Evolutionary conservation across 2,329 filamentous ascomycete genomes (phyloP).

Genomic region (Trichoderma brevicompactum): DNA sequence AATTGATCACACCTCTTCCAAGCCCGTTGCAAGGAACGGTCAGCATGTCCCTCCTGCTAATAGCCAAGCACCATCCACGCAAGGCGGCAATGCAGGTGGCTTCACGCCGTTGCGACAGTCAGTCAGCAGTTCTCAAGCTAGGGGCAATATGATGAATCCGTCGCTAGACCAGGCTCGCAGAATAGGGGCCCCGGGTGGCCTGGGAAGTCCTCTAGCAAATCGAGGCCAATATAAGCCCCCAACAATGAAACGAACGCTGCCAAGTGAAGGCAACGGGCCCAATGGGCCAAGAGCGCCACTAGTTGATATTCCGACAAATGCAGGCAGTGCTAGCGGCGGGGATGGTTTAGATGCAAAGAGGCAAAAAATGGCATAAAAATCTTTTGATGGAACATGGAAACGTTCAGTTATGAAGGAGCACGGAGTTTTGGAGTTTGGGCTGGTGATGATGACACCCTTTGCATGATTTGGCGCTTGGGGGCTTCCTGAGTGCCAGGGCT

Average conservation of each 20-base stretch:
- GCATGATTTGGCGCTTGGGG: neutral
- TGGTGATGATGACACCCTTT: neutral
- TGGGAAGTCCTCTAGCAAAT: slow-evolving; percentile 62
- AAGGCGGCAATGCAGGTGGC: slow-evolving; percentile 34
- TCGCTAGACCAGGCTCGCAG: slow-evolving; percentile 58
- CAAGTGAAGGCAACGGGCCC: slow-evolving; percentile 36
- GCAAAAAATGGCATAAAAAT: slow-evolving; percentile 50
- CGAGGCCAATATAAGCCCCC: slow-evolving; percentile 62
- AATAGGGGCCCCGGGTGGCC: slow-evolving; percentile 61
- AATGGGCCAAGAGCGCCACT: slow-evolving; percentile 49
- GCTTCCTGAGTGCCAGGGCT: neutral
- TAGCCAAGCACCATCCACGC: slow-evolving; percentile 37
- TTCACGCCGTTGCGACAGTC: slow-evolving; percentile 42
- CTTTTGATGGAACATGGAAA: neutral
- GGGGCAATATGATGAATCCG: slow-evolving; percentile 56
- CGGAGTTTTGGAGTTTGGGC: slow-evolving; percentile 23
- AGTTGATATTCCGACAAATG: slow-evolving; percentile 57
- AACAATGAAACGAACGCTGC: slow-evolving; percentile 59
- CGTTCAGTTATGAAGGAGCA: slow-evolving; percentile 13
- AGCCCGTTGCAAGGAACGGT: slow-evolving; percentile 66
- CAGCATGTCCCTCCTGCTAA: slow-evolving; percentile 55
- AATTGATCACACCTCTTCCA: slow-evolving; percentile 78
- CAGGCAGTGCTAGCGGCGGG: slow-evolving; percentile 32
- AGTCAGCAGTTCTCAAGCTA: slow-evolving; percentile 37
- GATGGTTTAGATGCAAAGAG: slow-evolving; percentile 55